Conservation (phyloP, 306 rosid species). For the Cucurbita pepo region DNA sequence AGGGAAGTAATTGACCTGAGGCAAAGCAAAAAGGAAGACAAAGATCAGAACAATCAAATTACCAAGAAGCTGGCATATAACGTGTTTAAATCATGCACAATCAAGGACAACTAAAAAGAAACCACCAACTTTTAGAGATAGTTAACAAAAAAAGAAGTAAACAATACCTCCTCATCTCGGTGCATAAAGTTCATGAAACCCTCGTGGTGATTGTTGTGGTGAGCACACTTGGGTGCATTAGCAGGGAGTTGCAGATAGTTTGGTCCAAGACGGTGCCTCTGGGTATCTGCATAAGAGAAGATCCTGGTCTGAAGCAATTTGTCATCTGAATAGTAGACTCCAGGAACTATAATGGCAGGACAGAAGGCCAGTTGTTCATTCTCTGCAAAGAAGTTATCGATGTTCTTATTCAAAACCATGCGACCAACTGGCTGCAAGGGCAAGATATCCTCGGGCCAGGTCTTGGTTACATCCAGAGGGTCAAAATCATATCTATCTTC, state of each 20-base stretch:
- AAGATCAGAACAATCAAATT: background rate
- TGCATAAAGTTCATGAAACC: constrained; percentile 92
- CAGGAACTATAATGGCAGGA: constrained; percentile 76
- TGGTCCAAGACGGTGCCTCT: constrained; percentile 96
- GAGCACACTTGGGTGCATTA: constrained; percentile 81
- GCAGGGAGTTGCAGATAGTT: constrained; percentile 87
- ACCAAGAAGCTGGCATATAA: background rate
- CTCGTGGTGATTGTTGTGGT: constrained; percentile 90
- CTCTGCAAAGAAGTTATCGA: constrained; percentile 92
- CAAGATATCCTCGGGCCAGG: constrained; percentile 88
- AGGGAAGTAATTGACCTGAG: constrained; percentile 57
- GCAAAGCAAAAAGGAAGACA: background rate
- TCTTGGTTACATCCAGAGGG: constrained; percentile 90
- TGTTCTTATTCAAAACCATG: constrained; percentile 78
- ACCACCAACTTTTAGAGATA: background rate
- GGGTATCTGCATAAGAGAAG: constrained; percentile 80
- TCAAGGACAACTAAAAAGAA: background rate
- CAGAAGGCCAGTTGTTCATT: constrained; percentile 89
- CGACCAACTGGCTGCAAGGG: constrained; percentile 97
- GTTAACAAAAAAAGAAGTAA: background rate
- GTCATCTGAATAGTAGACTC: constrained; percentile 73
- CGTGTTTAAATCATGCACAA: background rate
- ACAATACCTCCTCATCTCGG: constrained; percentile 73
- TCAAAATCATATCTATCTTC: constrained; percentile 84
- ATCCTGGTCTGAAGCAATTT: constrained; percentile 81